Percentiles rank a stretch among this genome's conserved stretches.
Conservation (phyloP, 352 stramenopile species). For the Lagenidium giganteum region DNA sequence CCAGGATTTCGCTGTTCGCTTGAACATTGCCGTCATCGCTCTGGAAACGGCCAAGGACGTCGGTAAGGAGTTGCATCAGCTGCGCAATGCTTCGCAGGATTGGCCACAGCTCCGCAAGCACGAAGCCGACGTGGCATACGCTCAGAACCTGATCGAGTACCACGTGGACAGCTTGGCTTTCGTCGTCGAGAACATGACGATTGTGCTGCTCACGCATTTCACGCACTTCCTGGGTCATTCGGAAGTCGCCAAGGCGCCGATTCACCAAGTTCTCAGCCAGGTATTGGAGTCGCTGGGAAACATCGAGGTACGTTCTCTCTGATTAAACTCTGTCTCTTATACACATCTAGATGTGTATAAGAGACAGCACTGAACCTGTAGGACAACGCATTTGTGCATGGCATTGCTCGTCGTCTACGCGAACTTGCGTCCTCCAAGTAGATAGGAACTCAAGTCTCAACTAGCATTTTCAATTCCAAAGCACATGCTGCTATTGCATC, state of each 20-base stretch:
- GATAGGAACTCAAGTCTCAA: constrained; percentile 10
- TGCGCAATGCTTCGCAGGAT: background rate
- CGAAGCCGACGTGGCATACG: constrained; percentile 28
- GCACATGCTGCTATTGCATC: constrained; percentile 1
- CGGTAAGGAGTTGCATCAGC: background rate
- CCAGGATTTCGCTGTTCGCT: constrained; percentile 49
- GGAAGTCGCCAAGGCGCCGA: constrained; percentile 21
- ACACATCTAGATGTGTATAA: background rate
- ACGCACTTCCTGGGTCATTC: constrained; percentile 44
- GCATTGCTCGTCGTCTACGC: constrained; percentile 57
- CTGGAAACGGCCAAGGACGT: constrained; percentile 44
- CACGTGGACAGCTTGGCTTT: constrained; percentile 72
- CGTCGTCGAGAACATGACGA: constrained; percentile 72
- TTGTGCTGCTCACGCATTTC: constrained; percentile 68
- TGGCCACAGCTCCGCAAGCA: constrained; percentile 20
- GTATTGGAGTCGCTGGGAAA: constrained; percentile 54
- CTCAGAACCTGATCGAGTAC: constrained; percentile 66
- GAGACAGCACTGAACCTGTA: constrained; percentile 12
- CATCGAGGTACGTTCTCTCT: constrained; percentile 46
- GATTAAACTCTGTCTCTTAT: background rate
- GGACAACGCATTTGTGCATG: constrained; percentile 67
- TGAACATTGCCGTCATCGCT: constrained; percentile 39
- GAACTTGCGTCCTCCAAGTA: constrained; percentile 33
- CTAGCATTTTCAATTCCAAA: constrained; percentile 4
- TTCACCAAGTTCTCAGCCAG: constrained; percentile 64